Evolutionary conservation across 2,329 filamentous ascomycete genomes (phyloP).

Genomic region (Neofusicoccum kwambonambiense): DNA sequence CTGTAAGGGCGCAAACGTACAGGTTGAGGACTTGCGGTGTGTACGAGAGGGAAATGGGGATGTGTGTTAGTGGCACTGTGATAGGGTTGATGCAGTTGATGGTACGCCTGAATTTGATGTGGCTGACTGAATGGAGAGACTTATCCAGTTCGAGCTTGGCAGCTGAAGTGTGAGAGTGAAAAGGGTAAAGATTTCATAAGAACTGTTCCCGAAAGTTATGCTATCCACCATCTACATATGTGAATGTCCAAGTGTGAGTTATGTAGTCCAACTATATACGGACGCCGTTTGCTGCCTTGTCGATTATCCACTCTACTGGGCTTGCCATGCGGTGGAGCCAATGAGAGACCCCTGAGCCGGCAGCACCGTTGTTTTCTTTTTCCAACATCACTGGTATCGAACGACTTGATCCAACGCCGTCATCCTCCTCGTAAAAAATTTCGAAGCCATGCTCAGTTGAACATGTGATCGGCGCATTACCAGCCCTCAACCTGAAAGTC

Average conservation of each 20-base stretch:
- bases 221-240: background rate
- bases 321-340: background rate
- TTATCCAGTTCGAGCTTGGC: background rate
- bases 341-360: background rate
- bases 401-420: background rate
- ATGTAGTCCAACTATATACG: background rate
- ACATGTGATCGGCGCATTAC: conserved; percentile 4
- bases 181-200: background rate
- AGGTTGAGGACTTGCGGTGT: background rate
- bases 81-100: background rate
- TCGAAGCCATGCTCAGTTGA: background rate
- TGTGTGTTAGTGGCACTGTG: background rate
- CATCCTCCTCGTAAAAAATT: background rate
- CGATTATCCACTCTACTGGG: background rate
- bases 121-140: background rate
- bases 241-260: background rate
- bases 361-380: background rate
- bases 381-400: background rate
- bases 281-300: background rate
- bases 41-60: background rate
- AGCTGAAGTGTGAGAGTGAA: background rate
- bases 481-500: conserved; percentile 50
- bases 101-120: background rate
- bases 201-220: background rate
- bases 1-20: background rate